Conservation (phyloP, 306 rosid species). For the Quillaja saponaria region DNA sequence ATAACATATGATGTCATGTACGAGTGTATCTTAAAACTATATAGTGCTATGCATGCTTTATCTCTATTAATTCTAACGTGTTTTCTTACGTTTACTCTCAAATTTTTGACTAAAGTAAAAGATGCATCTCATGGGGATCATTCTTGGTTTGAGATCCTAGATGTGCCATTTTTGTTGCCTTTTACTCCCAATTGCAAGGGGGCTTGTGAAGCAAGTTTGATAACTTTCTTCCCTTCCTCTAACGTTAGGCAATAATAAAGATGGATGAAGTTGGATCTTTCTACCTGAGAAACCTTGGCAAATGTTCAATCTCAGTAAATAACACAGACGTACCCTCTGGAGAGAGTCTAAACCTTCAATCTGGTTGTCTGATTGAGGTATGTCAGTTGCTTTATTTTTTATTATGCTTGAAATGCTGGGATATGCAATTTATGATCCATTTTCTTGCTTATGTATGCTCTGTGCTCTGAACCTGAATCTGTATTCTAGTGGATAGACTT, state of each 20-base stretch:
- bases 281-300: conserved; percentile 76
- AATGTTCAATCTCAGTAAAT: conserved; percentile 64
- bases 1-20: no score
- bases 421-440: neutral
- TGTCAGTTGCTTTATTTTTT: conserved; percentile 33
- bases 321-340: conserved; percentile 69
- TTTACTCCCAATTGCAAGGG: neutral
- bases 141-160: no score
- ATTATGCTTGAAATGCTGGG: no score
- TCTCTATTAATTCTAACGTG: no score
- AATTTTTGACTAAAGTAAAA: no score
- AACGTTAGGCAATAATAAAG: conserved; percentile 69
- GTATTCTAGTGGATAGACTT: neutral
- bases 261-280: conserved; percentile 74
- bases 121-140: no score
- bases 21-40: no score
- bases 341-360: conserved; percentile 58
- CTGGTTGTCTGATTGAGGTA: conserved; percentile 89
- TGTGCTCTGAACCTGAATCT: neutral
- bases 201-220: neutral
- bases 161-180: neutral
- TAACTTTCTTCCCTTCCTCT: neutral
- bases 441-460: conserved; percentile 2
- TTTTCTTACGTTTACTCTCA: no score
- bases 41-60: no score